Percentiles rank a stretch among this genome's conserved stretches.
These are phyloP conservation scores for Epichloe gansuensis DNA, from an alignment of 2,329 filamentous ascomycete genomes.

Conservation along the genomic window DNA sequence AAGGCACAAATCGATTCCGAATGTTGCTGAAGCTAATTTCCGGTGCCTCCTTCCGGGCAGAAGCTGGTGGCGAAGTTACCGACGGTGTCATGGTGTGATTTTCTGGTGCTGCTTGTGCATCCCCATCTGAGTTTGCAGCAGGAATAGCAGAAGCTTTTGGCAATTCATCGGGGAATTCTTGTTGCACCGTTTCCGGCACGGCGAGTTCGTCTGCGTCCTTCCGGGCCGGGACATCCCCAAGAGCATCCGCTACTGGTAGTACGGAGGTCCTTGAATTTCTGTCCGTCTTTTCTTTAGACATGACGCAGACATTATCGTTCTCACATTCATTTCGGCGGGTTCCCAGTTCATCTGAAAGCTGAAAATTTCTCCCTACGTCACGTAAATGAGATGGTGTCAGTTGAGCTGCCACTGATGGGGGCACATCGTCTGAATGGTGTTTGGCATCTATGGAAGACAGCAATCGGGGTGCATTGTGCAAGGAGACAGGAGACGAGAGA, in stretches of 20 bases:
- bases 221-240: not conserved
- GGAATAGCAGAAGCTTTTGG: not conserved
- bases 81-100: not conserved
- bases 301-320: not conserved
- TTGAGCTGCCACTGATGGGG: not conserved
- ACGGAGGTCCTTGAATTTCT: not conserved
- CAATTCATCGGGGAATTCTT: not conserved
- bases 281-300: not conserved
- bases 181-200: not conserved
- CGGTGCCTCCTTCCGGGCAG: slow-evolving; percentile 1
- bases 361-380: not conserved
- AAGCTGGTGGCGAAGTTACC: not conserved
- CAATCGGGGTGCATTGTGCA: slow-evolving; percentile 5
- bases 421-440: not conserved
- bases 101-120: not conserved
- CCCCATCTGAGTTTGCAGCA: not conserved
- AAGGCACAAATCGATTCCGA: slow-evolving; percentile 13
- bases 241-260: not conserved
- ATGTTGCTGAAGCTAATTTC: slow-evolving; percentile 13
- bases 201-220: not conserved
- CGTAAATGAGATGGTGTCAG: not conserved
- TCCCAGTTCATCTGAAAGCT: not conserved
- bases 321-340: not conserved
- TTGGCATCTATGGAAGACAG: not conserved
- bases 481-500: slow-evolving; percentile 17